Percentiles rank a stretch among this genome's conserved stretches.
These are phyloP conservation scores for Aspergillus sp. DNA, from an alignment of 2,329 filamentous ascomycete genomes.

Conservation along the genomic window DNA sequence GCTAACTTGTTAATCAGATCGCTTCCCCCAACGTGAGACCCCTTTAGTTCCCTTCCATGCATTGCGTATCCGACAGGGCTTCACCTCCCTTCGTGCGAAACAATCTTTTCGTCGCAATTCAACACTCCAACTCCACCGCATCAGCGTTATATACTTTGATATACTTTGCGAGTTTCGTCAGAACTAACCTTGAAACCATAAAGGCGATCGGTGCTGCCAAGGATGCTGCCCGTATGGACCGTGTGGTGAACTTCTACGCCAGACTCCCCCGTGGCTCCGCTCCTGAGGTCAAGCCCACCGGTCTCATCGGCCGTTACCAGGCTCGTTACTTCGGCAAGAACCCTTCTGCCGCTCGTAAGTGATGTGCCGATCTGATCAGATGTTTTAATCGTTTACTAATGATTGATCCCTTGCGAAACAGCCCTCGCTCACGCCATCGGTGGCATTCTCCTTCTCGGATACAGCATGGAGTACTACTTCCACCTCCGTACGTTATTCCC, in stretches of 20 bases:
- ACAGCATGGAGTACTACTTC: slow-evolving; percentile 99
- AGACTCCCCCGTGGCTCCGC: slow-evolving; percentile 92
- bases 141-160: slow-evolving; percentile 4
- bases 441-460: slow-evolving; percentile 76
- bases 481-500: slow-evolving; percentile 81
- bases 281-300: slow-evolving; percentile 77
- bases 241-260: slow-evolving; percentile 98
- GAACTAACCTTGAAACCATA: slow-evolving; percentile 27
- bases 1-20: slow-evolving; percentile 42
- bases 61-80: slow-evolving; percentile 15
- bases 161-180: slow-evolving; percentile 7
- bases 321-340: slow-evolving; percentile 91
- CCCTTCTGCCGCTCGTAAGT: slow-evolving; percentile 81
- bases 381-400: background rate
- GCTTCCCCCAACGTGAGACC: slow-evolving; percentile 41
- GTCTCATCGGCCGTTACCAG: slow-evolving; percentile 85
- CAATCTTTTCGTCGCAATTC: slow-evolving; percentile 23
- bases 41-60: background rate
- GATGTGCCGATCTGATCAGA: background rate
- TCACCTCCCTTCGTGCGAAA: slow-evolving; percentile 8
- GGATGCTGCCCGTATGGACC: slow-evolving; percentile 96
- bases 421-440: slow-evolving; percentile 86
- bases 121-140: background rate
- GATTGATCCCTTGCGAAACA: slow-evolving; percentile 42
- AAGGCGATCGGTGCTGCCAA: slow-evolving; percentile 93